These are phyloP conservation scores for Penicillium goetzii DNA, from an alignment of 495 filamentous ascomycete species.

Conservation along the genomic window DNA sequence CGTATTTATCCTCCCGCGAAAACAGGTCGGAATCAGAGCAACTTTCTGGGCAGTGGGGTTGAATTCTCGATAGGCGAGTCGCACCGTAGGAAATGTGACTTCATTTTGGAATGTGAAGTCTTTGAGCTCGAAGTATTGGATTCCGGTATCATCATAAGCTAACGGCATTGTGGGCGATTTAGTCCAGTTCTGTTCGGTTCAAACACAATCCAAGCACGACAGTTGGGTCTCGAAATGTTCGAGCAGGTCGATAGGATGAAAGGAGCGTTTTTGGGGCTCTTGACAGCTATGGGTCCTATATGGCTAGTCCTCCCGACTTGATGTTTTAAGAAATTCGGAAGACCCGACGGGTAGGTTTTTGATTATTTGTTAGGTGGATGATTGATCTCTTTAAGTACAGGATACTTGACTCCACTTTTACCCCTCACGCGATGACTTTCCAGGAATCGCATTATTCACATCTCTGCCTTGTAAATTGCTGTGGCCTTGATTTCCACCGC, in stretches of 20 bases:
- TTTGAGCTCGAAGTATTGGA: constrained; percentile 41
- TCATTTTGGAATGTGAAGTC: constrained; percentile 46
- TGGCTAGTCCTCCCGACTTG: not conserved
- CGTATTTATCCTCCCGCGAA: constrained; percentile 46
- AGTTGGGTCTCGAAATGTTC: not conserved
- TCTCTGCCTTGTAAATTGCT: not conserved
- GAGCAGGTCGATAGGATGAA: not conserved
- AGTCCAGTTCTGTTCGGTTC: not conserved
- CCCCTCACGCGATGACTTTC: constrained; percentile 1
- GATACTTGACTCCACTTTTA: constrained; percentile 4
- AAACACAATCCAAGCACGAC: no score
- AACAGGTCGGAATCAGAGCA: constrained; percentile 54
- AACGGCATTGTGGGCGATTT: constrained; percentile 10
- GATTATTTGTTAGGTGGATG: not conserved
- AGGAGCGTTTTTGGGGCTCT: not conserved
- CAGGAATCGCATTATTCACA: not conserved
- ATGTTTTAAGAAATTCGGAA: not conserved
- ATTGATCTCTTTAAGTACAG: not conserved
- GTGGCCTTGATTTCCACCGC: constrained; percentile 38
- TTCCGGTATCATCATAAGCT: constrained; percentile 16
- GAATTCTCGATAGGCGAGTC: constrained; percentile 49
- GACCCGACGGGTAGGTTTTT: not conserved
- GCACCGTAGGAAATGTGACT: constrained; percentile 31
- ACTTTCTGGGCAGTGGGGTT: constrained; percentile 40
- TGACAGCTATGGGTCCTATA: not conserved